Conservation (phyloP, 2,329 filamentous ascomycete genomes). For the Talaromyces sp. region DNA sequence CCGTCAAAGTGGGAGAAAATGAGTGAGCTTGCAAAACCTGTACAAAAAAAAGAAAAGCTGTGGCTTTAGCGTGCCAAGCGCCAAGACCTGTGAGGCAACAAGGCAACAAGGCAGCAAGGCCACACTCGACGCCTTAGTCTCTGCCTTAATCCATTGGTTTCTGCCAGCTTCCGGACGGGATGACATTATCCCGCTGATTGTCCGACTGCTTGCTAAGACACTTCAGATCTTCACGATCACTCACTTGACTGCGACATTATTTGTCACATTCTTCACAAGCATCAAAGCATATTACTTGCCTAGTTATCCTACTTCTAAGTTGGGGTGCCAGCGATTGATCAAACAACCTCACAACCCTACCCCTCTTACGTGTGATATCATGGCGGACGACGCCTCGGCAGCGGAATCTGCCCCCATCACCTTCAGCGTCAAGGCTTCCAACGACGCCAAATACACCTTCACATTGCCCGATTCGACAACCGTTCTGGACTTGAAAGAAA, state of each 20-base stretch:
- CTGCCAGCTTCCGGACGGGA: slow-evolving; percentile 33
- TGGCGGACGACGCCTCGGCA: slow-evolving; percentile 41
- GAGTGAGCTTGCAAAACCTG: slow-evolving; percentile 8
- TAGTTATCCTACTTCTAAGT: not conserved
- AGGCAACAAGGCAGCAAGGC: not conserved
- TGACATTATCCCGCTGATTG: slow-evolving; percentile 7
- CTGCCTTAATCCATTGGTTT: slow-evolving; percentile 30
- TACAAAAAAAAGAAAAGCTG: slow-evolving; percentile 15
- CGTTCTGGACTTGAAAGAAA: slow-evolving; percentile 82
- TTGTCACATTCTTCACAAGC: not conserved
- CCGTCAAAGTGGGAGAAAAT: slow-evolving; percentile 1
- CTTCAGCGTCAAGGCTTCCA: slow-evolving; percentile 98
- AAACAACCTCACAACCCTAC: not conserved
- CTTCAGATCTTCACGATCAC: not conserved
- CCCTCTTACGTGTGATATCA: slow-evolving; percentile 23
- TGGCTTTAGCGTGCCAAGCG: slow-evolving; percentile 17
- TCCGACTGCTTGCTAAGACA: not conserved
- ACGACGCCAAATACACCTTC: slow-evolving; percentile 77
- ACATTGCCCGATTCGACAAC: slow-evolving; percentile 74
- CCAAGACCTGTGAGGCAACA: slow-evolving; percentile 10
- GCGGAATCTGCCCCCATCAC: slow-evolving; percentile 73
- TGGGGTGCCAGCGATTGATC: not conserved
- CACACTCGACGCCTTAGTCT: not conserved
- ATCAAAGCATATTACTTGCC: not conserved
- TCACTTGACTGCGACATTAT: not conserved